Conservation (phyloP, 73 alveolate genomes). For the Blepharisma japonicum region DNA sequence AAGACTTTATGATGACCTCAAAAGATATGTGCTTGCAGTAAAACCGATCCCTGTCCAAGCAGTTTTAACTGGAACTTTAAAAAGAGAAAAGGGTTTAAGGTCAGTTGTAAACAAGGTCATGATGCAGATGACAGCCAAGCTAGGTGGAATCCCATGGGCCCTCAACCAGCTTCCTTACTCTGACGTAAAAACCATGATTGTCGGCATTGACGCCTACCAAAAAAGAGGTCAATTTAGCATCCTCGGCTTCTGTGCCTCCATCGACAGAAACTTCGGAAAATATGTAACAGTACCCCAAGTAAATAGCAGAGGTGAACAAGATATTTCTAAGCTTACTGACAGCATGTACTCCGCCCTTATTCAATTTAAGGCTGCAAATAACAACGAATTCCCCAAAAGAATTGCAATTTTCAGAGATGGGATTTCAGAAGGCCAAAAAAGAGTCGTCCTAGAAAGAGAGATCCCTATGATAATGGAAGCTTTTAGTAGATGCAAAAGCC, state of each 20-base stretch:
- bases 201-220: slow-evolving; percentile 77
- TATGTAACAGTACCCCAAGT: slow-evolving; percentile 51
- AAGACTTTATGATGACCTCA: slow-evolving; percentile 77
- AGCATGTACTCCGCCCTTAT: too few species aligned
- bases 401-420: slow-evolving; percentile 77
- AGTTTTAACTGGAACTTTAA: slow-evolving; percentile 70
- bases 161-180: slow-evolving; percentile 80
- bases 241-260: slow-evolving; percentile 62
- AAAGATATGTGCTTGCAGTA: slow-evolving; percentile 64
- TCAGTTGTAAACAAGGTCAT: slow-evolving; percentile 85
- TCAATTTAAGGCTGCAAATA: not conserved
- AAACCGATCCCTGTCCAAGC: slow-evolving; percentile 88
- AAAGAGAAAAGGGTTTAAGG: slow-evolving; percentile 74
- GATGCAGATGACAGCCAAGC: slow-evolving; percentile 89
- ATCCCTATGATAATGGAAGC: slow-evolving; percentile 58
- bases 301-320: slow-evolving; percentile 37
- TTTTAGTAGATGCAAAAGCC: slow-evolving; percentile 11
- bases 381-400: slow-evolving; percentile 50
- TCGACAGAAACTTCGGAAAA: slow-evolving; percentile 48
- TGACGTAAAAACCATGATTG: slow-evolving; percentile 75
- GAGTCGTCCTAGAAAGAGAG: slow-evolving; percentile 52
- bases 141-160: slow-evolving; percentile 96
- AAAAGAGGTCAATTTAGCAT: slow-evolving; percentile 51
- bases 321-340: too few species aligned
- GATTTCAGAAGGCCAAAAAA: slow-evolving; percentile 68